Evolutionary conservation across 306 rosid species (phyloP), one percentile per base, ranked within the genome.

Genomic region (Quercus mongolica): DNA sequence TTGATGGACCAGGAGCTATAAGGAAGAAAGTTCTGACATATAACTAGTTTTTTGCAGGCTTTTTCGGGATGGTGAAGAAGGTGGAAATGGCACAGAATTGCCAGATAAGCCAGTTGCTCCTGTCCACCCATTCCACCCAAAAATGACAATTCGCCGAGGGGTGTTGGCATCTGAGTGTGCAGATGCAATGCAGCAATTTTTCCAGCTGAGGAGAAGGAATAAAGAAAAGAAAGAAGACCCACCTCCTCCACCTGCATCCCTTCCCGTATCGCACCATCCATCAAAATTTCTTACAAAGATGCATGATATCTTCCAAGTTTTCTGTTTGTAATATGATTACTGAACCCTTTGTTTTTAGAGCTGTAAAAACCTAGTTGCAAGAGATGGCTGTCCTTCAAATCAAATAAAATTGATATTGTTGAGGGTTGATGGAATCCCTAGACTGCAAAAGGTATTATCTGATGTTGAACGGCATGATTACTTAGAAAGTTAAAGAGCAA

Each of bases 51-150:
- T 56, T 75, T 68, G 81, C 90, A 95, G 98, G 75, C 92, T 93
- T 71, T 95, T 95, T 74, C 89, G 96, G 0, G 92, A 88, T 75
- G 93, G 86, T 54, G 86, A 87, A n/a, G 93, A 76, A 69, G 89
- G 67, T 33, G 72, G 85, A 76, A 86, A 76, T 72, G 83, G 35
- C 21, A 84, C 87, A 4, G 93, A 87, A 77, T 69, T n/a, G 71
- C 77, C 88, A 1, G 89, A 86, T 62, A 85, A 87, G 68, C 87
- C 93, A 33, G 83, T 93, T 63, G 90, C 96, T 19, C 98, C 98
- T 4, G 88, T 88, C 74, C 99, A 96, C 56, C 99, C 99, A 25
- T 96, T 96, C 78, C 99, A 96, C 87, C 98, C 99, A 12, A 93
- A 93, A 2, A 86, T 96, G 76, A 89, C 74, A n/a, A 79, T 96